Evolutionary conservation across 169 alveolate genomes (phyloP).

Genomic region (Cryptosporidium meleagridis): DNA sequence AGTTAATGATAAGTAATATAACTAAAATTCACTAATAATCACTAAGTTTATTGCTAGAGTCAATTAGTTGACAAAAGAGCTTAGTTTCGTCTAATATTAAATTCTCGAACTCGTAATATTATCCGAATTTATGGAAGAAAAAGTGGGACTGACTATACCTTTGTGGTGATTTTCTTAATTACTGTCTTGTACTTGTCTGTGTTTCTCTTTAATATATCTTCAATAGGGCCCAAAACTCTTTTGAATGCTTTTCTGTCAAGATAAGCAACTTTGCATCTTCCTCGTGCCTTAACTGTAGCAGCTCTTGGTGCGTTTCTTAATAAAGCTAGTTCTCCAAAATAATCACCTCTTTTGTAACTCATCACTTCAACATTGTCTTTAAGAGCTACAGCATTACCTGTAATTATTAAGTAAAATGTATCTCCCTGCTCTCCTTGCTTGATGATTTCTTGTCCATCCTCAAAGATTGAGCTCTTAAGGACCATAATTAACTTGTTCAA

Average conservation of each 20-base stretch:
- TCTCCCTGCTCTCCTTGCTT: constrained; percentile 95
- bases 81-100: neutral
- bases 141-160: neutral
- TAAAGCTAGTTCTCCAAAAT: constrained; percentile 97
- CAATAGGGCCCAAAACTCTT: constrained; percentile 95
- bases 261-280: constrained; percentile 84
- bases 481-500: constrained; percentile 93
- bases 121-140: neutral
- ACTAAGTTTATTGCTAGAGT: neutral
- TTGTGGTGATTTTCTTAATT: constrained; percentile 46
- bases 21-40: constrained; percentile 5
- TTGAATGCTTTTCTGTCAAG: constrained; percentile 94
- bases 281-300: constrained; percentile 92
- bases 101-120: neutral
- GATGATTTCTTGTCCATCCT: constrained; percentile 90
- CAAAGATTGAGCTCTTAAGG: constrained; percentile 85
- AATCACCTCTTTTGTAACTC: constrained; percentile 91
- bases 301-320: constrained; percentile 94
- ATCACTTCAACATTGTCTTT: constrained; percentile 89
- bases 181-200: constrained; percentile 89
- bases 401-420: constrained; percentile 91
- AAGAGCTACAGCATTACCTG: constrained; percentile 94
- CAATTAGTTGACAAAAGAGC: neutral
- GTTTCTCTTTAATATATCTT: constrained; percentile 91
- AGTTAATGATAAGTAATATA: constrained; percentile 12